Conservation (phyloP, 2,329 filamentous ascomycete species). For the Juglanconis sp. region DNA sequence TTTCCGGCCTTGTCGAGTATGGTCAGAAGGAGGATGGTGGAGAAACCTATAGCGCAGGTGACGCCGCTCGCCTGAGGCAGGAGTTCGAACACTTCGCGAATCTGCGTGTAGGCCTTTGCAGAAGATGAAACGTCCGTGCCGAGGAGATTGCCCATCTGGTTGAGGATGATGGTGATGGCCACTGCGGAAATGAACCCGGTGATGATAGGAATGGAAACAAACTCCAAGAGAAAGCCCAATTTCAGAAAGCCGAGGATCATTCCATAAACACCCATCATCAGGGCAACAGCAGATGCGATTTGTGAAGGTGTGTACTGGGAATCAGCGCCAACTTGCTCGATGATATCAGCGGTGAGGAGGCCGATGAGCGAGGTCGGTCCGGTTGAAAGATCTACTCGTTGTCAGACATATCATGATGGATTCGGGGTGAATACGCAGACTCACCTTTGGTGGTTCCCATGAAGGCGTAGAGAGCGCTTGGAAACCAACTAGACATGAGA, state of each 20-base stretch:
- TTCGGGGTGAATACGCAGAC: slow-evolving; percentile 6
- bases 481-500: slow-evolving; percentile 58
- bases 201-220: slow-evolving; percentile 62
- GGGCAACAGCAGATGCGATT: slow-evolving; percentile 59
- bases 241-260: slow-evolving; percentile 59
- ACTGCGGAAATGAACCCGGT: slow-evolving; percentile 65
- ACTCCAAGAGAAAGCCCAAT: slow-evolving; percentile 63
- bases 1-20: slow-evolving; percentile 56
- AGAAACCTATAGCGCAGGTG: slow-evolving; percentile 58
- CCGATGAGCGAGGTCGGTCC: slow-evolving; percentile 64
- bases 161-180: slow-evolving; percentile 62
- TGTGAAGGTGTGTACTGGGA: slow-evolving; percentile 45
- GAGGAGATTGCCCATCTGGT: slow-evolving; percentile 60
- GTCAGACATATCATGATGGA: not conserved
- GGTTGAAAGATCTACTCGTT: slow-evolving; percentile 51
- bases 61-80: slow-evolving; percentile 56
- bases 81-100: slow-evolving; percentile 55
- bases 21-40: slow-evolving; percentile 53
- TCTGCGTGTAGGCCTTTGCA: slow-evolving; percentile 50
- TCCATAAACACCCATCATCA: slow-evolving; percentile 61
- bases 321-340: slow-evolving; percentile 49
- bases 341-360: slow-evolving; percentile 59
- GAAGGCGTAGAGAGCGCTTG: slow-evolving; percentile 54
- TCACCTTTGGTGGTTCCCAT: slow-evolving; percentile 61
- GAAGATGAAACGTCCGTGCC: slow-evolving; percentile 49